Percentiles rank a stretch among this genome's conserved stretches.
phyloP scores from a whole-genome alignment of 331 rosid genomes.

The Erythrophleum ivorense region DNA sequence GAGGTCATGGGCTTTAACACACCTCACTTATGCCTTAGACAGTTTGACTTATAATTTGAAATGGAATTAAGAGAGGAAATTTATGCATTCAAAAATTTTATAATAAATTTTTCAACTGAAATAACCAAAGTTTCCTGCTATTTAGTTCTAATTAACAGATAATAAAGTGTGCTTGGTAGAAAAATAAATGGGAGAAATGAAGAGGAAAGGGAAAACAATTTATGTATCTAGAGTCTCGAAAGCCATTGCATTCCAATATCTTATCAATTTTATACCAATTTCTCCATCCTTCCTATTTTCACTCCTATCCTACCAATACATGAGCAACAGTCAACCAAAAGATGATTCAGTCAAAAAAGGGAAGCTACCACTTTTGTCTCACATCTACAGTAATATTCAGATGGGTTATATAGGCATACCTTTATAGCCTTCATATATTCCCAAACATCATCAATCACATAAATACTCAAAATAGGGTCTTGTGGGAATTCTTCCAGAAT shows the following conservation, averaged over 20 bases:
- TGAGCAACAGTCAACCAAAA: constrained; percentile 22
- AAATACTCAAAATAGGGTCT: constrained; percentile 83
- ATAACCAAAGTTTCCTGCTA: neutral
- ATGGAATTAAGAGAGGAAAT: neutral
- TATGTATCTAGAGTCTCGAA: constrained; percentile 9
- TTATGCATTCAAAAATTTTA: neutral
- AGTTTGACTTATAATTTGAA: neutral
- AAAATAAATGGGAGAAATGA: neutral
- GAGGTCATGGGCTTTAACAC: constrained; percentile 3
- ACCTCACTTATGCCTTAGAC: neutral
- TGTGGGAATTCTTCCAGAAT: constrained; percentile 92
- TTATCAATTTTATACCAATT: constrained; percentile 15
- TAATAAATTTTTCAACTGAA: constrained; percentile 14
- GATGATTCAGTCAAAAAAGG: constrained; percentile 15
- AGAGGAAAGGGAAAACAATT: neutral
- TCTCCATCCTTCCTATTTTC: constrained; percentile 20
- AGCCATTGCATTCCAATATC: neutral
- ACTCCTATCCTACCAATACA: constrained; percentile 9
- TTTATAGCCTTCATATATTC: constrained; percentile 95
- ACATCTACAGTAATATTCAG: constrained; percentile 10
- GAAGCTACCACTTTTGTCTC: constrained; percentile 16
- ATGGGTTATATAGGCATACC: constrained; percentile 52
- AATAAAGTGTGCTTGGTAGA: constrained; percentile 1
- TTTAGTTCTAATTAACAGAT: constrained; percentile 26
- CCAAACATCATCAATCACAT: constrained; percentile 98